Conservation (phyloP, 495 filamentous ascomycete species). For the Glonium stellatum region DNA sequence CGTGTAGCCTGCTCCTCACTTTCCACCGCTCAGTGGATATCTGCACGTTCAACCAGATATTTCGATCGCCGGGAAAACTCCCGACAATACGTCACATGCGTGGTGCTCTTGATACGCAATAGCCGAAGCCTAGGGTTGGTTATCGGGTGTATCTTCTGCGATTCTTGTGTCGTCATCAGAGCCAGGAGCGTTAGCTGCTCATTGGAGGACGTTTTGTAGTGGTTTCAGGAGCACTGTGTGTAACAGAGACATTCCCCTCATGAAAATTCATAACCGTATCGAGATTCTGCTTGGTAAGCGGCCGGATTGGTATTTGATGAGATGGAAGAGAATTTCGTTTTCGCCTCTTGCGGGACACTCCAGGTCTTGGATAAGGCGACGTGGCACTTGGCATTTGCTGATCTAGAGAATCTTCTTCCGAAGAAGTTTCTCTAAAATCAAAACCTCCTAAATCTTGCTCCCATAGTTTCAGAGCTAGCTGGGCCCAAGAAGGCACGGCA, state of each 20-base stretch:
- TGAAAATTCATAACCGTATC: not conserved
- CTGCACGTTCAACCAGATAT: too few relatives aligned
- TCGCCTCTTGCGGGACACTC: not conserved
- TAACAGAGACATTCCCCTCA: not conserved
- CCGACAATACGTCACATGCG: too few relatives aligned
- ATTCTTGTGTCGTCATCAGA: too few relatives aligned
- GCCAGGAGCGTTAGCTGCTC: too few relatives aligned
- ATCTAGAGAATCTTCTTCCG: not conserved
- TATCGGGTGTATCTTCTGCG: too few relatives aligned
- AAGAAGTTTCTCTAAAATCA: not conserved
- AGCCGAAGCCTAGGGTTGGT: too few relatives aligned
- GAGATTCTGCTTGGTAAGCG: not conserved
- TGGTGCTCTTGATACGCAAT: too few relatives aligned
- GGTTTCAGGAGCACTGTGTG: not conserved
- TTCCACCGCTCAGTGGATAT: too few relatives aligned
- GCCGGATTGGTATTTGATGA: not conserved
- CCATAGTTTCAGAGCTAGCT: slow-evolving; percentile 10
- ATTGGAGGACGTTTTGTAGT: too few relatives aligned
- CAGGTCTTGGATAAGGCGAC: not conserved
- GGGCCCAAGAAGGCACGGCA: slow-evolving; percentile 12
- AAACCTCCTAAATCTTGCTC: not conserved
- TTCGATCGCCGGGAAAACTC: too few relatives aligned
- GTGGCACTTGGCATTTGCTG: not conserved
- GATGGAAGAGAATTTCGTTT: not conserved
- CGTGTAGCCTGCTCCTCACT: too few relatives aligned